phyloP scores from a whole-genome alignment of 2,329 filamentous ascomycete species.

The Simplicillium sp. region DNA sequence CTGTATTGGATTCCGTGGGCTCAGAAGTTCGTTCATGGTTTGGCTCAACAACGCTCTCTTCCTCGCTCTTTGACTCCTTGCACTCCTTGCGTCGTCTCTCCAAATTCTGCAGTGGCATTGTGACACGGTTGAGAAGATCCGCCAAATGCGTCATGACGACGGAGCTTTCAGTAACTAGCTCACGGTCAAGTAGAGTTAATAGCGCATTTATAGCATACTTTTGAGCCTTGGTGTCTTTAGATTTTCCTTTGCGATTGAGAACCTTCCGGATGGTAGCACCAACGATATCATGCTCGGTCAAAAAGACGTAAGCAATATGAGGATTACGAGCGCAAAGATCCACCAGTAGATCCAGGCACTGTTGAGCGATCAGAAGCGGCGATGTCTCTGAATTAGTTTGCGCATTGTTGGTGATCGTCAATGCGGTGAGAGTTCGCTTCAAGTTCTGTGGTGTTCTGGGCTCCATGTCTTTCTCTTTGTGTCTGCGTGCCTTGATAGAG shows the following conservation, averaged over 20 bases:
- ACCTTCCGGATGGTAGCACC: conserved; percentile 67
- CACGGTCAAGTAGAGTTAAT: conserved; percentile 80
- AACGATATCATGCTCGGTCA: conserved; percentile 81
- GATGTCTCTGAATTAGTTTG: conserved; percentile 77
- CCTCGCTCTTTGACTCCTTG: conserved; percentile 26
- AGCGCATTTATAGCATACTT: conserved; percentile 91
- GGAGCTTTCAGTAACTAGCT: conserved; percentile 94
- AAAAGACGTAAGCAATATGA: conserved; percentile 82
- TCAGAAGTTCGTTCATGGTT: conserved; percentile 22
- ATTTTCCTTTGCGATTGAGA: conserved; percentile 75
- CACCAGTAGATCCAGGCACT: conserved; percentile 79
- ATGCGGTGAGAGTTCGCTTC: conserved; percentile 64
- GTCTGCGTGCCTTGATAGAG: conserved; percentile 80
- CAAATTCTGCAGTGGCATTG: conserved; percentile 70
- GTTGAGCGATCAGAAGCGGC: conserved; percentile 89
- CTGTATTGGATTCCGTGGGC: conserved; percentile 13
- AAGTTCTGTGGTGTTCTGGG: conserved; percentile 71
- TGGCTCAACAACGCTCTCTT: conserved; percentile 11
- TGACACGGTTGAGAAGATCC: conserved; percentile 78
- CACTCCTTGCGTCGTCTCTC: conserved; percentile 76
- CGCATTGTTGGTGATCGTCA: conserved; percentile 29
- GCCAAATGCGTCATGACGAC: conserved; percentile 91
- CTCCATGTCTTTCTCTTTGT: conserved; percentile 49
- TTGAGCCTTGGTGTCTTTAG: conserved; percentile 71
- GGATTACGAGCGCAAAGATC: conserved; percentile 77